Evolutionary conservation across 148 eudicot genomes (phyloP).

Genomic region (Heliamphora exappendiculata): DNA sequence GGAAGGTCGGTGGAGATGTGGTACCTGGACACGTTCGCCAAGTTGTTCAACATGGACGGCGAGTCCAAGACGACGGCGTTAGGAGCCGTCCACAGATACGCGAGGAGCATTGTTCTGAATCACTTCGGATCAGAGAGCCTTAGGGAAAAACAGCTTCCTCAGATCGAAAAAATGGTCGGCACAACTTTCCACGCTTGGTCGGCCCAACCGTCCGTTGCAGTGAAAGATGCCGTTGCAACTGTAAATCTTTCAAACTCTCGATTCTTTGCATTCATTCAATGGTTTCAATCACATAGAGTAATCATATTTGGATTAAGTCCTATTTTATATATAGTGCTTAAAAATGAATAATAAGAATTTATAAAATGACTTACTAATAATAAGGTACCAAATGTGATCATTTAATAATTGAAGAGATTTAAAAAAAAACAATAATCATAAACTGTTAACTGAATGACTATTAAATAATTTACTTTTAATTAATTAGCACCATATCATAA

Average conservation of each 20-base stretch:
- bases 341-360: too few relatives aligned
- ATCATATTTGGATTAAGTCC: too few relatives aligned
- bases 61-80: conserved; percentile 25
- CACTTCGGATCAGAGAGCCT: conserved; percentile 37
- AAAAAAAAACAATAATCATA: too few relatives aligned
- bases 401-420: too few relatives aligned
- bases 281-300: not conserved
- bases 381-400: too few relatives aligned
- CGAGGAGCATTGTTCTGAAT: conserved; percentile 22
- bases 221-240: conserved; percentile 21
- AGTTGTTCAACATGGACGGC: conserved; percentile 32
- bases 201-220: conserved; percentile 17
- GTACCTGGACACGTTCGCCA: conserved; percentile 39
- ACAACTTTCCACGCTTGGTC: conserved; percentile 20
- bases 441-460: too few relatives aligned
- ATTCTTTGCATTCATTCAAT: not conserved
- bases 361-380: too few relatives aligned
- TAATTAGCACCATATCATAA: too few relatives aligned
- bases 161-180: conserved; percentile 19
- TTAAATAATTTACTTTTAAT: too few relatives aligned
- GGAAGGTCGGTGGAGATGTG: conserved; percentile 35
- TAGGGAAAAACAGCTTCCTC: conserved; percentile 25
- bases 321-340: too few relatives aligned
- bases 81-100: conserved; percentile 32
- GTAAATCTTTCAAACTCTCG: conserved; percentile 14